phyloP scores from a whole-genome alignment of 106 monocot species.

The Cymbidium sinense region DNA sequence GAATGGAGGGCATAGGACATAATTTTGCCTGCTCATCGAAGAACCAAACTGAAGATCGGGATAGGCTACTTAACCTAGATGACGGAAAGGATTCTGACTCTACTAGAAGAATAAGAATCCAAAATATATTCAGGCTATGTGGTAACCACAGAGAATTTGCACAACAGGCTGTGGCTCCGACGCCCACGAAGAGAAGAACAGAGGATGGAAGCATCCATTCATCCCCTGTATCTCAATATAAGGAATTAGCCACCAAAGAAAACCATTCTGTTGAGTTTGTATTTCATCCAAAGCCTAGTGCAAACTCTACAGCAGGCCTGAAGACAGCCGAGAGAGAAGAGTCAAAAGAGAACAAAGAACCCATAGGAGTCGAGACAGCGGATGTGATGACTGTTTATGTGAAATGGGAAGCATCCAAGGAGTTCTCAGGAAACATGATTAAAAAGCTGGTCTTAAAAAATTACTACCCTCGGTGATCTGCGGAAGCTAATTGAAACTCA shows the following conservation, averaged over 20 bases:
- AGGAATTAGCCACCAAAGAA: background rate
- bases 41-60: constrained; percentile 2
- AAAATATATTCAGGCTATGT: constrained; percentile 92
- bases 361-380: constrained; percentile 16
- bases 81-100: constrained; percentile 19
- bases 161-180: constrained; percentile 30
- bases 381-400: constrained; percentile 54
- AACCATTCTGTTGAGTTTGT: background rate
- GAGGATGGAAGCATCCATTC: constrained; percentile 22
- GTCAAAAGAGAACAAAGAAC: constrained; percentile 44
- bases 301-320: background rate
- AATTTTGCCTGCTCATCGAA: background rate
- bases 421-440: constrained; percentile 39
- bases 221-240: constrained; percentile 7
- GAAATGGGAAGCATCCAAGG: constrained; percentile 86
- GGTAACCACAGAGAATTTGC: constrained; percentile 81
- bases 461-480: constrained; percentile 48
- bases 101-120: constrained; percentile 69
- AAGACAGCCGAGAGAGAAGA: constrained; percentile 14
- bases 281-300: background rate
- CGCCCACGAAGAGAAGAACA: constrained; percentile 30
- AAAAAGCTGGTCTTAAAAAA: constrained; percentile 47
- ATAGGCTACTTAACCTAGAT: constrained; percentile 2
- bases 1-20: constrained; percentile 34
- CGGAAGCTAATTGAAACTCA: constrained; percentile 57